Percentiles rank a stretch among this genome's conserved stretches.
Conservation (phyloP, 192 early-diverging fungal species). For the Phlyctochytrium bullatum region DNA sequence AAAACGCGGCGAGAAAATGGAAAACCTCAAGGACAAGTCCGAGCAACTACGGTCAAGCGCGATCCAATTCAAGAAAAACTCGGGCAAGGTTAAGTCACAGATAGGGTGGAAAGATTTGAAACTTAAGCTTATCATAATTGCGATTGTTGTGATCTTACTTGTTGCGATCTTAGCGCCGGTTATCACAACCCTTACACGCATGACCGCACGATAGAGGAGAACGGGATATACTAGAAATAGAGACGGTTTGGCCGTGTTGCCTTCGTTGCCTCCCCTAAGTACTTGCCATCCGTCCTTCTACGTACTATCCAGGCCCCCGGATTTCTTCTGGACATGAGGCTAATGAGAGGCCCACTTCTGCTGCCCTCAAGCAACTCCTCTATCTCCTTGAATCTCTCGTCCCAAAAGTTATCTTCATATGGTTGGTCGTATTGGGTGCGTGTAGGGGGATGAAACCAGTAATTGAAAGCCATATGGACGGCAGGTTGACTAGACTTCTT, state of each 20-base stretch:
- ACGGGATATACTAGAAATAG: background rate
- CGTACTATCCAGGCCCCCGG: constrained; percentile 20
- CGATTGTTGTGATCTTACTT: constrained; percentile 55
- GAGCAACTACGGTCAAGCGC: constrained; percentile 70
- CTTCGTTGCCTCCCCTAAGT: constrained; percentile 10
- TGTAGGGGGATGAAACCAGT: constrained; percentile 39
- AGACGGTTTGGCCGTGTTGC: constrained; percentile 1
- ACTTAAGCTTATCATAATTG: constrained; percentile 83
- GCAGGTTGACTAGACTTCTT: background rate
- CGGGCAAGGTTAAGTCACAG: constrained; percentile 73
- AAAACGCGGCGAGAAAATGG: constrained; percentile 81
- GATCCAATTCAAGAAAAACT: constrained; percentile 73
- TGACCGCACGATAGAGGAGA: background rate
- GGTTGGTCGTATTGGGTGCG: constrained; percentile 11
- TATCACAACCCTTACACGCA: constrained; percentile 13
- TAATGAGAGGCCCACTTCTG: background rate
- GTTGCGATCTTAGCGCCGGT: constrained; percentile 60
- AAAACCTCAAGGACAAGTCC: constrained; percentile 78
- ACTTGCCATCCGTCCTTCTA: constrained; percentile 10
- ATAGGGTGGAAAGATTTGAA: constrained; percentile 81
- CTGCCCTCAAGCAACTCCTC: background rate
- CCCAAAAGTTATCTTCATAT: constrained; percentile 30
- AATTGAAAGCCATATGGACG: constrained; percentile 32
- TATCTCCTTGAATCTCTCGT: constrained; percentile 1
- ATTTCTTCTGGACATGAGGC: background rate